A percentile compares a stretch with the other conserved stretches of the same genome.
Conservation (phyloP, 164 flowering plant genomes). For the Berberis thunbergii region DNA sequence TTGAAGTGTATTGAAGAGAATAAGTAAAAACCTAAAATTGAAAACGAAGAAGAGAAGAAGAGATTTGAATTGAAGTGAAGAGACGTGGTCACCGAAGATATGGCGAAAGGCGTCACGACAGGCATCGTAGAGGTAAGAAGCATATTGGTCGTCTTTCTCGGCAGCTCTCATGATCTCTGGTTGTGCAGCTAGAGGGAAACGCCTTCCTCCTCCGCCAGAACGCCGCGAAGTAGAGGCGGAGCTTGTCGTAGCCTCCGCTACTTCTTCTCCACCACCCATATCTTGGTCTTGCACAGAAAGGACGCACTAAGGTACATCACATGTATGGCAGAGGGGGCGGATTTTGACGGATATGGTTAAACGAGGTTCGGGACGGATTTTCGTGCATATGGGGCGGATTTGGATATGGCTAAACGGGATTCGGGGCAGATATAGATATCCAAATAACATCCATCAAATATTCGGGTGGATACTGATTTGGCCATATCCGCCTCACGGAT, state of each 20-base stretch:
- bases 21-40: background rate
- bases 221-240: background rate
- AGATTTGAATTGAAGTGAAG: background rate
- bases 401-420: no score
- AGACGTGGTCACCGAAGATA: conserved; percentile 56
- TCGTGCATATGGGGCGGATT: no score
- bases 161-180: conserved; percentile 99
- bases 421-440: no score
- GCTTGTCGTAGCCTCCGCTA: background rate
- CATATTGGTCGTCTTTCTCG: conserved; percentile 96
- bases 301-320: no score
- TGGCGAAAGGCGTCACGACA: conserved; percentile 96
- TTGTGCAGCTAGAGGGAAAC: conserved; percentile 36
- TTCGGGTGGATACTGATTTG: no score
- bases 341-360: no score
- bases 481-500: no score
- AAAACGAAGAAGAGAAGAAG: background rate
- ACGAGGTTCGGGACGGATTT: no score
- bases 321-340: no score
- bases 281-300: no score
- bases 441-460: no score
- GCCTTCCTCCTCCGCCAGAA: background rate
- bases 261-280: background rate
- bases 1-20: background rate
- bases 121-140: conserved; percentile 83